Base-by-base conservation (phyloP, 2,329 filamentous ascomycete genomes). In the Epichloe gansuensis region DNA sequence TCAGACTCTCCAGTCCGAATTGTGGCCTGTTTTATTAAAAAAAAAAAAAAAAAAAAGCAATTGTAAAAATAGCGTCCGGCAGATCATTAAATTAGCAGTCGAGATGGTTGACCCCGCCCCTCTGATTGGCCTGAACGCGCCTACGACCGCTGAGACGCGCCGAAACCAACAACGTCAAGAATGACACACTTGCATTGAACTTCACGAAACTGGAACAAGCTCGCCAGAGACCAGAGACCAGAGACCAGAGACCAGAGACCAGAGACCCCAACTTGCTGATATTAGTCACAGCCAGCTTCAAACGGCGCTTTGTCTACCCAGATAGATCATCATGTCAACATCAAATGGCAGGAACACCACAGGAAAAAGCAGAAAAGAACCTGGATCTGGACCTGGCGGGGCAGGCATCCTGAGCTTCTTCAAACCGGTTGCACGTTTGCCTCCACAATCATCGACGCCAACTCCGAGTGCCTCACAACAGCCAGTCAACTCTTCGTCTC, bases 371-470 rank as follows among this genome's bases (percentile, higher is more conserved):
- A 23, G 15, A 42, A 12, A 31, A 6, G 37, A 13, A 47, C 11
- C 13, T 17, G 17, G 17, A 47, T 13, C 13, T 17, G 31, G 11
- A 11, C 9, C 34, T 15, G 25, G n/a, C 11, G 50, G 67, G 58
- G 61, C 58, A 49, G 65, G 54, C 56, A 72, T 72, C 52, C 59
- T 63, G 52, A 67, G 60, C 58, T 73, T 71, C 58, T 73, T 73
- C 57, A 67, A 66, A 56, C 64, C 67, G 31, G 54, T 56, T 34
- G 42, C 58, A 44, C 61, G 54, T 49, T 42, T 54, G 15, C 53
- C 52, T 31, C 56, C 54, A 8, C 17, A 52, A 11, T 45, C 58
- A 47, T 48, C 56, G 31, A 44, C 53, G 15, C 46, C 41, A 17
- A 50, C 52, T 11, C 38, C 43, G n/a, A 5, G 23, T 17, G n/a